Conservation (phyloP, 805 yeast species). For the Cephaloascus albidus region DNA sequence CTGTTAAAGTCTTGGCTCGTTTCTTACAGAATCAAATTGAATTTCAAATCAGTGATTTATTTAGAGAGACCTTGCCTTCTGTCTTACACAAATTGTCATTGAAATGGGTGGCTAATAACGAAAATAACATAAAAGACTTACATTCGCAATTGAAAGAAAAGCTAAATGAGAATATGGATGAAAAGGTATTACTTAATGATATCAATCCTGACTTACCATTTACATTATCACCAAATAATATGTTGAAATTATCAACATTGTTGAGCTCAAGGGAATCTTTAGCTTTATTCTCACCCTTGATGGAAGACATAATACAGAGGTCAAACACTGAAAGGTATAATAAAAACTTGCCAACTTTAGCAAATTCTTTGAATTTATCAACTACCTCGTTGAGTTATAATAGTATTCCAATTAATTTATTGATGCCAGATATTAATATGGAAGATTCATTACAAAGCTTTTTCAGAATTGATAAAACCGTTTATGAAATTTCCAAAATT, state of each 20-base stretch:
- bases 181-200: slow-evolving; percentile 24
- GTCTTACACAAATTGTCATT: slow-evolving; percentile 69
- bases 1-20: slow-evolving; percentile 73
- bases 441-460: slow-evolving; percentile 4
- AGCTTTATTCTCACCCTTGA: slow-evolving; percentile 53
- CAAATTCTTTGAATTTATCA: slow-evolving; percentile 18
- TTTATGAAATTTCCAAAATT: slow-evolving; percentile 31
- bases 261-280: slow-evolving; percentile 74
- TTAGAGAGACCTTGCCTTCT: slow-evolving; percentile 78
- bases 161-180: slow-evolving; percentile 6
- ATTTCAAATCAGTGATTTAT: slow-evolving; percentile 66
- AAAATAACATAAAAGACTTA: slow-evolving; percentile 20
- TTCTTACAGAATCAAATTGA: slow-evolving; percentile 80
- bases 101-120: slow-evolving; percentile 41
- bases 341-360: slow-evolving; percentile 29
- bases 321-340: slow-evolving; percentile 34
- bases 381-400: slow-evolving; percentile 10
- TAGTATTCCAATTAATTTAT: slow-evolving; percentile 29
- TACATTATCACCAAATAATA: slow-evolving; percentile 25
- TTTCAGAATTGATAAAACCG: slow-evolving; percentile 23
- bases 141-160: slow-evolving; percentile 20
- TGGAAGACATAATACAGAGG: slow-evolving; percentile 50
- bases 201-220: slow-evolving; percentile 12
- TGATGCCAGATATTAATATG: slow-evolving; percentile 13
- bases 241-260: slow-evolving; percentile 58